Evolutionary conservation across 169 alveolate genomes (phyloP), one percentile per base, ranked within the genome.

Genomic region (Plasmodium reichenowi): DNA sequence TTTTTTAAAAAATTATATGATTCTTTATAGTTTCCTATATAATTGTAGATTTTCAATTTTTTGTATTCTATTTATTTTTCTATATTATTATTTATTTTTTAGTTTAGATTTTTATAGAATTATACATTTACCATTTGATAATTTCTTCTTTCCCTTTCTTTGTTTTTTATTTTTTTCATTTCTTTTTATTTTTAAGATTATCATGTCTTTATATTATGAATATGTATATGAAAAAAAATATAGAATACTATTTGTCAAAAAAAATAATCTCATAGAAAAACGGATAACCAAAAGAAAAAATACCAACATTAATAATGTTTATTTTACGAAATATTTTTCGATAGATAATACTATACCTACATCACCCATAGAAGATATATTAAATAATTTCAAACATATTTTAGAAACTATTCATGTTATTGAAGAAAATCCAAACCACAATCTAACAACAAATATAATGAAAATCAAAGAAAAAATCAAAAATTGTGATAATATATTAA

Each of bases 301-400:
- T 12, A 32, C 64, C 3, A 22, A 78, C 48, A 26, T 78, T 47
- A 38, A 38, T 5, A 38, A 38, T 38, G 10, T 6, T 38, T 38
- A 38, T 38, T 38, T 38, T 38, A 78, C 89, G 4, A 78, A 78
- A 56, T 78, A 78, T 71, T 78, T 78, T 59, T 78, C 89, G 7
- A 78, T 78, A 12, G 89, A 78, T 43, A 78, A 78, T 71, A 12
- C 89, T 3, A 64, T 56, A 2, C 89, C 89, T 7, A 78, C 74
- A 12, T 78, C 89, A 22, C 89, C 89, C 13, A 66, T 78, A n/a
- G 89, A 78, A 78, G 89, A 78, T 13, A 78, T 78, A 29, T 52
- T 78, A 47, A 47, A 29, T 20, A 78, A 78, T 6, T 32, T 78
- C 32, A 78, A 78, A 22, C 52, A 4, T 3, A 26, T 78, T 24